Evolutionary conservation across 2,329 filamentous ascomycete genomes (phyloP).

Genomic region (Sclerotinia glacialis): DNA sequence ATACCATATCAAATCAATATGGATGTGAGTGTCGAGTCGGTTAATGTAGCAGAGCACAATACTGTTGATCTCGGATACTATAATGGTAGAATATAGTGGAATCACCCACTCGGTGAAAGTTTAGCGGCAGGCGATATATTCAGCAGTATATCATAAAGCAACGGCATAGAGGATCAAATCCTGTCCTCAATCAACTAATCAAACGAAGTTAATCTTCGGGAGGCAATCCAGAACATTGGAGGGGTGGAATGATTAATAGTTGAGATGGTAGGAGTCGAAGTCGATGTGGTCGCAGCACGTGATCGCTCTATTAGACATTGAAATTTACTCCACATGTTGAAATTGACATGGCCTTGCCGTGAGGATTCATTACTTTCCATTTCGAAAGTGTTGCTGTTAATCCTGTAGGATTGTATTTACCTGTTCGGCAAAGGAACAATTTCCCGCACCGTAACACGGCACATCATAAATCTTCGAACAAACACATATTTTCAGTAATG

Average conservation of each 20-base stretch:
- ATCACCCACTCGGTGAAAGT: not conserved
- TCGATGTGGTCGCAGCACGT: not conserved
- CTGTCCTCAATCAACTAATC: not conserved
- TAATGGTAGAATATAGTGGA: too few species aligned
- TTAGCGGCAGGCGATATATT: not conserved
- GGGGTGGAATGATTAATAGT: not conserved
- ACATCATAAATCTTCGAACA: not conserved
- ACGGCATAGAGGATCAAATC: not conserved
- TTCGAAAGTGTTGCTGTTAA: too few species aligned
- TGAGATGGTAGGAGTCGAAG: not conserved
- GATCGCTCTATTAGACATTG: not conserved
- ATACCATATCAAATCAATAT: not conserved
- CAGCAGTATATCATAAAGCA: not conserved
- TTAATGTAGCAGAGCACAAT: not conserved
- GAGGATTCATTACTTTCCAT: not conserved
- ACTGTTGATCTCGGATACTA: not conserved
- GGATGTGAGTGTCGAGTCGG: not conserved
- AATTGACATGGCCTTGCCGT: accelerated
- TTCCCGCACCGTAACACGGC: not conserved
- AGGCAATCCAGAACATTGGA: not conserved
- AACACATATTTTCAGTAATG: not conserved
- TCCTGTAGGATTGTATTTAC: not conserved
- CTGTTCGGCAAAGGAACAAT: not conserved
- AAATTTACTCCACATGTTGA: not conserved
- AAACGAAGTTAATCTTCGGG: too few species aligned